Percentiles rank a stretch among this genome's conserved stretches.
phyloP scores from a whole-genome alignment of 805 yeast genomes.

The Metschnikowia lachancei region DNA sequence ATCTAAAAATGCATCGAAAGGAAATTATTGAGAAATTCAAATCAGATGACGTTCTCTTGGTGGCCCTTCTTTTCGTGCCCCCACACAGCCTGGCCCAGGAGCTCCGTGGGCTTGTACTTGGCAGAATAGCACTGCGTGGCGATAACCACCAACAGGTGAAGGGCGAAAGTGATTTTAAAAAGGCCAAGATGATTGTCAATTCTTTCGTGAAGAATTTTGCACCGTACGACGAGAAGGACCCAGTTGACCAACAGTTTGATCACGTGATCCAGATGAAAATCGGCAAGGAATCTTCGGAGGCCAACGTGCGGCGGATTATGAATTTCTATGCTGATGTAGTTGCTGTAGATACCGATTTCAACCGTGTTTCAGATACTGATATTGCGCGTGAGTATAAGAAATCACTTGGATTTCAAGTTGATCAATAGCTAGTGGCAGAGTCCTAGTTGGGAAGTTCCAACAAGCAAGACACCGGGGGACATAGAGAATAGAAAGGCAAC shows the following conservation, averaged over 20 bases:
- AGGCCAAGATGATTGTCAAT: constrained; percentile 61
- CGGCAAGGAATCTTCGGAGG: constrained; percentile 13
- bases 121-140: constrained; percentile 67
- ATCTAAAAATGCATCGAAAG: constrained; percentile 63
- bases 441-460: too few relatives aligned
- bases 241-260: constrained; percentile 72
- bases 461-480: too few relatives aligned
- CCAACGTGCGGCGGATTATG: constrained; percentile 14
- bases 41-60: constrained; percentile 45
- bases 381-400: background rate
- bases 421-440: background rate
- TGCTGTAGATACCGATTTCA: background rate
- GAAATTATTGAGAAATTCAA: constrained; percentile 57
- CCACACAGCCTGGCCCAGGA: constrained; percentile 24
- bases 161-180: constrained; percentile 44
- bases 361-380: background rate
- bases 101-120: constrained; percentile 52
- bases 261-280: constrained; percentile 57
- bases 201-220: constrained; percentile 74
- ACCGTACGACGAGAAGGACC: constrained; percentile 42
- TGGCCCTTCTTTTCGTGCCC: constrained; percentile 68
- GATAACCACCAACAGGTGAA: constrained; percentile 87
- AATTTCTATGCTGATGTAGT: background rate
- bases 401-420: constrained; percentile 2
- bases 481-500: too few relatives aligned